Percentiles rank a stretch among this genome's conserved stretches.
These are phyloP conservation scores for Chaetomium sp. DNA, from an alignment of 2,329 filamentous ascomycete genomes.

Conservation along the genomic window DNA sequence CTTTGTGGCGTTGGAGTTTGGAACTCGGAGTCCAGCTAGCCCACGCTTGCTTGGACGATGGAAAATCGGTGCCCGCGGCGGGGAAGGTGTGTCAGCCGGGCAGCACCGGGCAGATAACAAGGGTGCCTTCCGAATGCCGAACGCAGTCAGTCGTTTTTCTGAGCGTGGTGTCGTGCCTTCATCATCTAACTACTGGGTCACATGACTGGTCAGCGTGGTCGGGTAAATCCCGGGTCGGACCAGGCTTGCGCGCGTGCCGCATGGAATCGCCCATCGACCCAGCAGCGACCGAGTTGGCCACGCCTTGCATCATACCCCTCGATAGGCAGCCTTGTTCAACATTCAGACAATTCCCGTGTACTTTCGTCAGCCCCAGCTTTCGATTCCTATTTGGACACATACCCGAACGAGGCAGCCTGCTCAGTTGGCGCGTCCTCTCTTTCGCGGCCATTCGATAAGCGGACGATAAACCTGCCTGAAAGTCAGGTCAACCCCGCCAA, in stretches of 20 bases:
- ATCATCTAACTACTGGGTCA: conserved; percentile 17
- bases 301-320: conserved; percentile 34
- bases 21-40: not conserved
- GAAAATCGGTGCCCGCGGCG: not conserved
- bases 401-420: not conserved
- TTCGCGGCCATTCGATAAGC: not conserved
- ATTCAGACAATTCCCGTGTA: conserved; percentile 17
- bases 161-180: conserved; percentile 5
- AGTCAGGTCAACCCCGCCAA: conserved; percentile 35
- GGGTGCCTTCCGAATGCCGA: not conserved
- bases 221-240: conserved; percentile 28
- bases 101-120: not conserved
- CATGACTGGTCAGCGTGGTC: conserved; percentile 25
- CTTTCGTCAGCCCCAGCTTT: conserved; percentile 22
- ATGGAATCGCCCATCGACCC: not conserved
- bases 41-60: not conserved
- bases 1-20: not conserved
- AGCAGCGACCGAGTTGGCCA: conserved; percentile 25
- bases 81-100: not conserved
- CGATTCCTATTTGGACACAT: not conserved
- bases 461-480: conserved; percentile 18
- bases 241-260: conserved; percentile 19
- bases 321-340: conserved; percentile 32
- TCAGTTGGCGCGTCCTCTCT: not conserved
- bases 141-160: not conserved